Evolutionary conservation across 1,284 basidiomycete genomes (phyloP), one percentile per base, ranked within the genome.

Genomic region (Stygiomarasmius scandens): DNA sequence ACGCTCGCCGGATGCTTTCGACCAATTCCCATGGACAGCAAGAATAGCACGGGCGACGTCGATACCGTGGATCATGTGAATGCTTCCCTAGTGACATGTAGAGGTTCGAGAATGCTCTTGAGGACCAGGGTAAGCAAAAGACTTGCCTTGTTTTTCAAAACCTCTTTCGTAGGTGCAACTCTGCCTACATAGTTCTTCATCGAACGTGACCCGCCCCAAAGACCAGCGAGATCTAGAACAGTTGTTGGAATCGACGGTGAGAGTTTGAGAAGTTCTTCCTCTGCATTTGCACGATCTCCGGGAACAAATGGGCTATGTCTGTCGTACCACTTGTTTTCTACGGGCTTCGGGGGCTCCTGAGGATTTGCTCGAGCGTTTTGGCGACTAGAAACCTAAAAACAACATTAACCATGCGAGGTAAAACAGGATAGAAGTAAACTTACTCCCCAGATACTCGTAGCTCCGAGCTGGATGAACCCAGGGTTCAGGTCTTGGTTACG

Each of bases 401-500:
- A 25, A 11, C 25, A 41, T 27, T 19, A 29, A 34, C 11, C 10
- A 38, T 16, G 19, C 6, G 25, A 55, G 29, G 19, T 27, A 20
- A 22, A n/a, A 52, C 20, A 22, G 22, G 49, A 43, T 11, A 34
- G 36, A 56, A 36, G 11, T 16, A 23, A 10, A 70, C 83, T 68
- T 63, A 84, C 84, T 66, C 81, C 81, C 80, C 82, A 87, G n/a
- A 87, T 84, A 10, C 82, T 78, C 2, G 82, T 83, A 9, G 80
- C 77, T 0, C 86, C 86, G n/a, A 87, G 73, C 66, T 85, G 84
- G 36, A 87, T 79, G 65, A 84, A 86, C 34, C 70, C 64, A 29
- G 71, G 64, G 25, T 67, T 49, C 32, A 52, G 52, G 3, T 49
- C 55, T 47, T 32, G 24, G 20, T 50, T 44, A 23, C 47, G 22